A percentile compares a stretch with the other conserved stretches of the same genome.
Evolutionary conservation across 805 yeast genomes (phyloP).

Genomic region (Metschnikowia peoriensis): DNA sequence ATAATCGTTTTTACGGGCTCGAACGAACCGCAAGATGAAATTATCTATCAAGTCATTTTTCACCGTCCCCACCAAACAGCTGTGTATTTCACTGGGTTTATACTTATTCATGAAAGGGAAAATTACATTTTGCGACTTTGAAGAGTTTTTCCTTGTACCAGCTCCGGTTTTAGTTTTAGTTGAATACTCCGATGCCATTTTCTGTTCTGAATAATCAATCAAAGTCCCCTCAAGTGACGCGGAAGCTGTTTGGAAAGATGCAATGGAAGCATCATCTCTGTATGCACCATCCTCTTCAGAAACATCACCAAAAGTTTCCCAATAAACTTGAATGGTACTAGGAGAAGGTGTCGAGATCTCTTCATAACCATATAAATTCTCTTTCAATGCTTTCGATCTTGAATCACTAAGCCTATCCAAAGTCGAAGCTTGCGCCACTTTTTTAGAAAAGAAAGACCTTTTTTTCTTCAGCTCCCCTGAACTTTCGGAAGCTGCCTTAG

Average conservation of each 20-base stretch:
- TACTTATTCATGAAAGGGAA: constrained; percentile 39
- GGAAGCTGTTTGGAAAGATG: constrained; percentile 24
- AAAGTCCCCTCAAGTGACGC: constrained; percentile 8
- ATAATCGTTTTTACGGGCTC: constrained; percentile 86
- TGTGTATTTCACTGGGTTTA: constrained; percentile 49
- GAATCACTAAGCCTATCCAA: constrained; percentile 21
- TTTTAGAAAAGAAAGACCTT: constrained; percentile 26
- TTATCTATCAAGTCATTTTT: constrained; percentile 85
- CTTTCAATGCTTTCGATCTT: constrained; percentile 29
- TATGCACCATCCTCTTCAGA: constrained; percentile 15
- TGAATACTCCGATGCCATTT: not conserved
- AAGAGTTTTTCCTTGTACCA: not conserved
- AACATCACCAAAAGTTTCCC: constrained; percentile 18
- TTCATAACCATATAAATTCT: constrained; percentile 26
- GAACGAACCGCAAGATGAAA: constrained; percentile 65
- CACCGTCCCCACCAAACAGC: constrained; percentile 55
- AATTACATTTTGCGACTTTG: not conserved
- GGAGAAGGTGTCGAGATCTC: constrained; percentile 24
- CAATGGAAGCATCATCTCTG: constrained; percentile 27
- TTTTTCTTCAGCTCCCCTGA: constrained; percentile 30
- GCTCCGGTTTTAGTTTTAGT: not conserved
- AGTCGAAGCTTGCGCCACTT: constrained; percentile 6
- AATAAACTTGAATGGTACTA: constrained; percentile 20
- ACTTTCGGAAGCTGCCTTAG: constrained; percentile 6
- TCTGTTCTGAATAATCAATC: not conserved